Conservation (phyloP, 164 flowering plant genomes). For the Berberis vulgaris region DNA sequence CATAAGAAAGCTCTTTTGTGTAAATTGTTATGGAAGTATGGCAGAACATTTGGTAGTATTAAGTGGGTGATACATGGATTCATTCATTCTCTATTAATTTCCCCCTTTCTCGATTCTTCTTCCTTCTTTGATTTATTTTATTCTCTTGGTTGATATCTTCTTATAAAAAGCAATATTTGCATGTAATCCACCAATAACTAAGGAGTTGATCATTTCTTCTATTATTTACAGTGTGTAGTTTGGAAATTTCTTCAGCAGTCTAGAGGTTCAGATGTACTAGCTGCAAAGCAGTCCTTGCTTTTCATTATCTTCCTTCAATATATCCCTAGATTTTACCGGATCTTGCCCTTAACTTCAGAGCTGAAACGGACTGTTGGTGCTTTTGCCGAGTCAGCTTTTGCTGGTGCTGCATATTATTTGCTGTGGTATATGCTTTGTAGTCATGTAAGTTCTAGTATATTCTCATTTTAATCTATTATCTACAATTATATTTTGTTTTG, state of each 20-base stretch:
- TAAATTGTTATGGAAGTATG: no score
- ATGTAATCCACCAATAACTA: no score
- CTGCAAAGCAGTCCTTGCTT: slow-evolving; percentile 74
- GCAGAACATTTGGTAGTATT: no score
- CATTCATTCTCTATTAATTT: no score
- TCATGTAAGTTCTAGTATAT: slow-evolving; percentile 57
- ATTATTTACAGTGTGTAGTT: slow-evolving; percentile 56
- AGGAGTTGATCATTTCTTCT: not conserved
- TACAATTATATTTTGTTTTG: no score
- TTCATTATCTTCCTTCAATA: slow-evolving; percentile 74
- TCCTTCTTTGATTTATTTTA: no score
- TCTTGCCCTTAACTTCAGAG: slow-evolving; percentile 70
- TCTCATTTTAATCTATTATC: no score
- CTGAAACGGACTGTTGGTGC: slow-evolving; percentile 91
- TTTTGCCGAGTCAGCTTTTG: slow-evolving; percentile 97
- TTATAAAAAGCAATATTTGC: no score
- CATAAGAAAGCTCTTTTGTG: no score
- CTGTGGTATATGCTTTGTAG: slow-evolving; percentile 92
- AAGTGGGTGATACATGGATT: no score
- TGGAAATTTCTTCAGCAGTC: slow-evolving; percentile 57
- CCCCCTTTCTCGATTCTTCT: no score
- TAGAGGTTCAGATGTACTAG: slow-evolving; percentile 60
- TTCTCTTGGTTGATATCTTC: no score
- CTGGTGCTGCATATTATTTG: slow-evolving; percentile 94
- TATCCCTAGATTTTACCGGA: slow-evolving; percentile 67